These are phyloP conservation scores for Penicillium robsamsonii DNA, from an alignment of 495 filamentous ascomycete genomes.

Conservation along the genomic window DNA sequence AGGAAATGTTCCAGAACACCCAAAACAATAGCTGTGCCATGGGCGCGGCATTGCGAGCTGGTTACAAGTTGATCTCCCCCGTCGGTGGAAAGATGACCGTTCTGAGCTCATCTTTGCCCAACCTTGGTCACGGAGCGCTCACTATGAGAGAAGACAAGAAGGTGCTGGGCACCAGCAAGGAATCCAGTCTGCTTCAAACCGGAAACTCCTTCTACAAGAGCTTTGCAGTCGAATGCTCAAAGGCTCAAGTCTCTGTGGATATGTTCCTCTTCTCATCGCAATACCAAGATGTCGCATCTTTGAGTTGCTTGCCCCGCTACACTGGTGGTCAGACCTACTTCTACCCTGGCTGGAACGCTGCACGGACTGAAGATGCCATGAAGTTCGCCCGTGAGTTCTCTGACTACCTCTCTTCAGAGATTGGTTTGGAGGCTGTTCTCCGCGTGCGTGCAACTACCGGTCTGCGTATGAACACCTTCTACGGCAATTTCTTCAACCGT, in stretches of 20 bases:
- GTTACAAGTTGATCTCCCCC: slow-evolving; percentile 90
- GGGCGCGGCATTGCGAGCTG: slow-evolving; percentile 88
- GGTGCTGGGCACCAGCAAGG: slow-evolving; percentile 88
- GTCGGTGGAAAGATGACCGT: slow-evolving; percentile 94
- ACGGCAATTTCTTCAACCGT: slow-evolving; percentile 99
- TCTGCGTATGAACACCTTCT: slow-evolving; percentile 94
- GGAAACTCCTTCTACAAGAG: slow-evolving; percentile 97
- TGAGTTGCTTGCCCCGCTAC: slow-evolving; percentile 92
- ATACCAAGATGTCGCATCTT: slow-evolving; percentile 94
- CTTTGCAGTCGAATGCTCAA: slow-evolving; percentile 97
- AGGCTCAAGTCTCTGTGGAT: slow-evolving; percentile 96
- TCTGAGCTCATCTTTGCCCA: slow-evolving; percentile 85
- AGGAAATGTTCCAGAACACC: slow-evolving; percentile 94
- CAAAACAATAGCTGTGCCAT: slow-evolving; percentile 83
- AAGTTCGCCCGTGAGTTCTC: slow-evolving; percentile 97
- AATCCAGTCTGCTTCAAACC: slow-evolving; percentile 82
- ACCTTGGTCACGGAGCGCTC: slow-evolving; percentile 83
- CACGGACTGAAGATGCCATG: slow-evolving; percentile 87
- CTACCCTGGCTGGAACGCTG: slow-evolving; percentile 97
- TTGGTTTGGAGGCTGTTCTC: slow-evolving; percentile 93
- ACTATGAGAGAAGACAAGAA: slow-evolving; percentile 97
- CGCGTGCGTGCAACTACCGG: slow-evolving; percentile 94
- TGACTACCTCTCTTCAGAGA: slow-evolving; percentile 91
- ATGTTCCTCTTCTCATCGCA: slow-evolving; percentile 99
- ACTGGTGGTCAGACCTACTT: slow-evolving; percentile 98